Conservation (phyloP, 345 rosid species). For the Rhizophora apiculata region DNA sequence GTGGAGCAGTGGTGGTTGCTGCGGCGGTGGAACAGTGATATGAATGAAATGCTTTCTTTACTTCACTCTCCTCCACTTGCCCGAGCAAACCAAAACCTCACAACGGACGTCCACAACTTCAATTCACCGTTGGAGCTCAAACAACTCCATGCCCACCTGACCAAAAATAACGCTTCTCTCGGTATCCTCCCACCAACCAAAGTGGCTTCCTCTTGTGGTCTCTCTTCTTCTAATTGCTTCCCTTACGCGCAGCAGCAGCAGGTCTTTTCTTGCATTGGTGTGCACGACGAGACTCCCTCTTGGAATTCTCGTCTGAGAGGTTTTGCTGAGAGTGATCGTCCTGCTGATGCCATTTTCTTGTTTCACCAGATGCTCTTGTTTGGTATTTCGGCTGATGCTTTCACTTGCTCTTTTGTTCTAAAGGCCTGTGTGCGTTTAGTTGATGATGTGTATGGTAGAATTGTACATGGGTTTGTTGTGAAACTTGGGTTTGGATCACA, state of each 20-base stretch:
- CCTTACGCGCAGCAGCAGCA: slow-evolving; percentile 23
- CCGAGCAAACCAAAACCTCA: neutral
- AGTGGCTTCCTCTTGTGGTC: slow-evolving; percentile 31
- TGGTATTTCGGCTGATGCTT: slow-evolving; percentile 28
- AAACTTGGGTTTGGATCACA: slow-evolving; percentile 36
- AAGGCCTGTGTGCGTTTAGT: slow-evolving; percentile 25
- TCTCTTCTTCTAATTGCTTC: neutral
- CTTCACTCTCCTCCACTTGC: neutral
- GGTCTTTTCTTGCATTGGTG: slow-evolving; percentile 11
- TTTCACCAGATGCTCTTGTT: slow-evolving; percentile 23
- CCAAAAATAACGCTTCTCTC: slow-evolving; percentile 33
- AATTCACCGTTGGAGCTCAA: slow-evolving; percentile 40
- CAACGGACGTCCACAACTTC: slow-evolving; percentile 25
- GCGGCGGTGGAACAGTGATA: too few relatives aligned
- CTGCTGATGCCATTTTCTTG: slow-evolving; percentile 24
- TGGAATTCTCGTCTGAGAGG: slow-evolving; percentile 45
- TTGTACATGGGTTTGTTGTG: slow-evolving; percentile 33
- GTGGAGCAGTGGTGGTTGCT: too few relatives aligned
- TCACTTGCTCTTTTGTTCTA: slow-evolving; percentile 37
- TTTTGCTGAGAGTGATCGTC: slow-evolving; percentile 30
- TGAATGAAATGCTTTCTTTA: neutral
- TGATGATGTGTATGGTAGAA: slow-evolving; percentile 19
- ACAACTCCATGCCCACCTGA: slow-evolving; percentile 34
- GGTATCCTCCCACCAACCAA: slow-evolving; percentile 26
- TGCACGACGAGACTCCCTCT: slow-evolving; percentile 9